A percentile compares a stretch with the other conserved stretches of the same genome.
phyloP scores from a whole-genome alignment of 2,329 filamentous ascomycete species.

The Ceratocystis cacaofunesta region DNA sequence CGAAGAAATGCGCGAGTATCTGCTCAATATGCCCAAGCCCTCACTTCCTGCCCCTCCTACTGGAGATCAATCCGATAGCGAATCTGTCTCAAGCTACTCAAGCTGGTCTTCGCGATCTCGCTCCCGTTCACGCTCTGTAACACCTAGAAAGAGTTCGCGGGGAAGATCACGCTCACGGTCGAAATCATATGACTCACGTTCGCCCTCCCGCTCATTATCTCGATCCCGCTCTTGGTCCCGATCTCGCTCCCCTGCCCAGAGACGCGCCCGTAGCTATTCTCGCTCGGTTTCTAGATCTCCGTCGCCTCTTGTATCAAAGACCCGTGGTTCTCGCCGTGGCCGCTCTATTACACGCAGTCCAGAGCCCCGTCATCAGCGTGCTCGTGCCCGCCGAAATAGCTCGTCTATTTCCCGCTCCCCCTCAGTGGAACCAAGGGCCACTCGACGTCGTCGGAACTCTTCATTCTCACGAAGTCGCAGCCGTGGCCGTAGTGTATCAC shows the following conservation, averaged over 20 bases:
- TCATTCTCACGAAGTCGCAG: slow-evolving; percentile 17
- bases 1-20: slow-evolving; percentile 81
- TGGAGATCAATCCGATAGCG: slow-evolving; percentile 47
- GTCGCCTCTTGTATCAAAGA: slow-evolving; percentile 19
- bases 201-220: slow-evolving; percentile 12
- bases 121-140: slow-evolving; percentile 31
- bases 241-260: slow-evolving; percentile 17
- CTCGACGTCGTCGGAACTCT: background rate
- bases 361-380: slow-evolving; percentile 17
- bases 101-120: slow-evolving; percentile 41
- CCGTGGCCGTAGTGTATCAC: slow-evolving; percentile 13
- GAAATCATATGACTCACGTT: slow-evolving; percentile 13
- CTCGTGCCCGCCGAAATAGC: slow-evolving; percentile 14
- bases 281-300: slow-evolving; percentile 10
- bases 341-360: slow-evolving; percentile 23
- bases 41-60: slow-evolving; percentile 52
- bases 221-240: slow-evolving; percentile 23
- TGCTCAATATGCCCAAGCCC: slow-evolving; percentile 82
- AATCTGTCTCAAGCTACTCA: slow-evolving; percentile 62
- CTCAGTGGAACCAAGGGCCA: slow-evolving; percentile 14
- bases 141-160: slow-evolving; percentile 21
- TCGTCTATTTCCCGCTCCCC: slow-evolving; percentile 9
- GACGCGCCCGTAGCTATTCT: slow-evolving; percentile 14
- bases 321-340: slow-evolving; percentile 22
- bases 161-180: slow-evolving; percentile 19